Conservation (phyloP, 257 asterid genomes). For the Fraxinus anomala region DNA sequence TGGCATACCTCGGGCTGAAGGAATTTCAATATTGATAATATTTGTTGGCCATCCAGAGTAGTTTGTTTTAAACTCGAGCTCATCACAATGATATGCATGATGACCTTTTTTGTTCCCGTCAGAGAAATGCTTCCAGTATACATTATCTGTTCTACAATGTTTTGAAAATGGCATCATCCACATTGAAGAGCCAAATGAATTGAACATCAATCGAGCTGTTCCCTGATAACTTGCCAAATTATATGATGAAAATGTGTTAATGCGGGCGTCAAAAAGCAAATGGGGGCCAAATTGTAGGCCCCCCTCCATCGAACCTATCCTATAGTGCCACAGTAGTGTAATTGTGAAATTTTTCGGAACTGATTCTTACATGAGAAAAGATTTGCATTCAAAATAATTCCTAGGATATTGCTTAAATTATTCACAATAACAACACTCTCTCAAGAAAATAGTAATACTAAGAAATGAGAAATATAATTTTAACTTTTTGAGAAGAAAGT, state of each 20-base stretch:
- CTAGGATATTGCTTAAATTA: not conserved
- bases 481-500: slow-evolving; percentile 6
- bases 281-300: slow-evolving; percentile 20
- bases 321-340: slow-evolving; percentile 18
- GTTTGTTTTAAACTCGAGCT: slow-evolving; percentile 63
- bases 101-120: slow-evolving; percentile 57
- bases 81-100: slow-evolving; percentile 64
- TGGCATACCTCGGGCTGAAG: slow-evolving; percentile 65
- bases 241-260: slow-evolving; percentile 39
- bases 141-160: slow-evolving; percentile 79
- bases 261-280: slow-evolving; percentile 33
- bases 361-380: slow-evolving; percentile 6
- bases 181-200: slow-evolving; percentile 86
- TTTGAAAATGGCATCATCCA: slow-evolving; percentile 97
- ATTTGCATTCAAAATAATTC: slow-evolving; percentile 8
- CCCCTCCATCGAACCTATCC: slow-evolving; percentile 23
- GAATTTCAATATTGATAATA: slow-evolving; percentile 81
- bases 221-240: slow-evolving; percentile 88
- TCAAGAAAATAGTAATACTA: not conserved
- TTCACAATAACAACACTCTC: not conserved
- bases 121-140: slow-evolving; percentile 76
- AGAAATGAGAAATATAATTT: not conserved
- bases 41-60: slow-evolving; percentile 99
- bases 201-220: slow-evolving; percentile 97
- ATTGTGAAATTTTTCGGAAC: slow-evolving; percentile 4